Evolutionary conservation across 306 rosid genomes (phyloP).

Genomic region (Casuarina cunninghamiana): DNA sequence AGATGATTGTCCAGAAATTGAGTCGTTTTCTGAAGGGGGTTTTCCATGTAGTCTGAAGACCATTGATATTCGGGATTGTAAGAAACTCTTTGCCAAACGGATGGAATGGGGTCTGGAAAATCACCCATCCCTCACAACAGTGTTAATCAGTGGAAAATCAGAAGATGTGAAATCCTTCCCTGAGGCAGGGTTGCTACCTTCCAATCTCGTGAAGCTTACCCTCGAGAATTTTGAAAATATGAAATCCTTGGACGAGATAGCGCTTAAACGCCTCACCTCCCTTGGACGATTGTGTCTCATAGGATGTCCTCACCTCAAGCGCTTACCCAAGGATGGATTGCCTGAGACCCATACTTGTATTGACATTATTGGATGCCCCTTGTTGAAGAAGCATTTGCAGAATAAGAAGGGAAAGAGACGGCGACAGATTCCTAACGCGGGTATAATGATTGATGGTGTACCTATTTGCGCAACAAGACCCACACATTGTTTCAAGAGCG

Average conservation of each 20-base stretch:
- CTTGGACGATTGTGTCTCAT: accelerated
- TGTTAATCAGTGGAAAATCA: neutral
- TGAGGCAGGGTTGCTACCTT: neutral
- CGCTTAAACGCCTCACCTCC: neutral
- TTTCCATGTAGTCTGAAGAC: too few relatives aligned
- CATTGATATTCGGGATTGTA: accelerated
- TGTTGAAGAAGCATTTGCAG: neutral
- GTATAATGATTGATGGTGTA: neutral
- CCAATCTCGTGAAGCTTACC: neutral
- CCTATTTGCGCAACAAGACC: neutral
- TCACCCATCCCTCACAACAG: neutral
- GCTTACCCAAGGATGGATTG: slow-evolving; percentile 15
- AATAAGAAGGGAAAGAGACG: neutral
- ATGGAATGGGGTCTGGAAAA: neutral
- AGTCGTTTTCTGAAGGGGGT: too few relatives aligned
- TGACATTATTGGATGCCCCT: accelerated
- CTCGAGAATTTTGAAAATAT: neutral
- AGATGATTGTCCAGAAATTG: neutral
- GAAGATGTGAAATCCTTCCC: neutral
- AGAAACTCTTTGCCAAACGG: neutral
- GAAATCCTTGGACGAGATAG: neutral
- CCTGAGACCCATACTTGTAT: neutral
- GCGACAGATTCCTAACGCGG: neutral
- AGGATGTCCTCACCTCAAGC: neutral
- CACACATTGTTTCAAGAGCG: too few relatives aligned